Evolutionary conservation across 306 rosid genomes (phyloP).

Genomic region (Ziziphus jujuba): DNA sequence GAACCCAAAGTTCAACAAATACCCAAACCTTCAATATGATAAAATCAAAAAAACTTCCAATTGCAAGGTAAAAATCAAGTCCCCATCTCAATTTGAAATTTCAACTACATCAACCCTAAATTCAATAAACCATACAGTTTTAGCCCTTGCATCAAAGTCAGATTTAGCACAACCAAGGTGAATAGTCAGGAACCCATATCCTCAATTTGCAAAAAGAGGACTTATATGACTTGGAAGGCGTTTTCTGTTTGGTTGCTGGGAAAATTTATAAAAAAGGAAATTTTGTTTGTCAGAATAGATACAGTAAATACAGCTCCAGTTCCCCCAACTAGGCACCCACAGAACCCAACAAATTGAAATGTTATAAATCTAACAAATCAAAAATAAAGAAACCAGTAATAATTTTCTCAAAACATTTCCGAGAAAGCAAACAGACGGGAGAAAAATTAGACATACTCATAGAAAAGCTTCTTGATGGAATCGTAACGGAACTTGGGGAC

Average conservation of each 20-base stretch:
- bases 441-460: slow-evolving; percentile 41
- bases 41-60: neutral
- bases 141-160: neutral
- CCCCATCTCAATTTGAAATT: neutral
- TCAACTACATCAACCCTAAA: neutral
- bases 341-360: too few species aligned
- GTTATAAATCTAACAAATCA: too few species aligned
- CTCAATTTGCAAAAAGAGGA: too few species aligned
- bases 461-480: slow-evolving; percentile 63
- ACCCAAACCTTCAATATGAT: slow-evolving; percentile 2
- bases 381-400: too few species aligned
- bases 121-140: neutral
- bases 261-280: neutral
- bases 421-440: too few species aligned
- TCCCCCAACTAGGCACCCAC: too few species aligned
- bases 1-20: slow-evolving; percentile 17
- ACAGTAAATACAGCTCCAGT: too few species aligned
- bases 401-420: too few species aligned
- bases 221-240: neutral
- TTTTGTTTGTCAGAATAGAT: too few species aligned
- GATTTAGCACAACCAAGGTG: neutral
- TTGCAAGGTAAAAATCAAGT: neutral
- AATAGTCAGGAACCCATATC: neutral
- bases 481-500: slow-evolving; percentile 65
- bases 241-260: neutral